A percentile compares a stretch with the other conserved stretches of the same genome.
phyloP scores from a whole-genome alignment of 1,284 basidiomycete genomes.

The Hymenochaete sp. region DNA sequence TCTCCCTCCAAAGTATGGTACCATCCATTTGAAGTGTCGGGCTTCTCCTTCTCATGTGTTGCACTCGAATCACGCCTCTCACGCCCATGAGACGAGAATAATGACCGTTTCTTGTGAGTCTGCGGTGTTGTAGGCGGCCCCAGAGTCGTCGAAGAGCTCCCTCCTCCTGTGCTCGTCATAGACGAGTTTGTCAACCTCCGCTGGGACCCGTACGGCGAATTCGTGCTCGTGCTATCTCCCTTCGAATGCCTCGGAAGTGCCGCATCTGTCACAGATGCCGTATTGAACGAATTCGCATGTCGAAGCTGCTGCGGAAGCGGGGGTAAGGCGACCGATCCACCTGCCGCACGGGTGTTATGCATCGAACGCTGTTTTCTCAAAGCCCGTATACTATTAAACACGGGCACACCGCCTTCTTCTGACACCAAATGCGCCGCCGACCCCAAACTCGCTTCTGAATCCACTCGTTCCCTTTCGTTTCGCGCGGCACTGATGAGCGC shows the following conservation, averaged over 20 bases:
- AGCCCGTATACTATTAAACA: conserved; percentile 10
- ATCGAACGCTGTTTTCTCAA: conserved; percentile 20
- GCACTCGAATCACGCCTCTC: conserved; percentile 15
- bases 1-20: conserved; percentile 5
- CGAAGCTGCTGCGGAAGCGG: conserved; percentile 13
- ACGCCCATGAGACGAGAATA: conserved; percentile 15
- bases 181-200: conserved; percentile 11
- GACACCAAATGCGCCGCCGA: conserved; percentile 4
- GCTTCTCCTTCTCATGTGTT: conserved; percentile 9
- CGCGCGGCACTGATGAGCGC: background rate
- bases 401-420: conserved; percentile 9
- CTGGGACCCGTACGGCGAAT: conserved; percentile 8
- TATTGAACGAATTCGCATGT: conserved; percentile 18
- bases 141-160: conserved; percentile 7
- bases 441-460: conserved; percentile 12
- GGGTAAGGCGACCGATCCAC: conserved; percentile 11
- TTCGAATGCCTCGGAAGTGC: conserved; percentile 1
- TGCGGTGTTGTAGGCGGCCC: conserved; percentile 16
- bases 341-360: conserved; percentile 17
- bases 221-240: conserved; percentile 8
- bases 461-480: conserved; percentile 10
- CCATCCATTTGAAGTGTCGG: background rate
- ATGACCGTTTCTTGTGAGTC: conserved; percentile 15
- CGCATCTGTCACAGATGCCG: conserved; percentile 2
- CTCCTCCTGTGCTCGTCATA: background rate